phyloP scores from a whole-genome alignment of 176 grass and related monocot genomes.

The Eragrostis curvula region DNA sequence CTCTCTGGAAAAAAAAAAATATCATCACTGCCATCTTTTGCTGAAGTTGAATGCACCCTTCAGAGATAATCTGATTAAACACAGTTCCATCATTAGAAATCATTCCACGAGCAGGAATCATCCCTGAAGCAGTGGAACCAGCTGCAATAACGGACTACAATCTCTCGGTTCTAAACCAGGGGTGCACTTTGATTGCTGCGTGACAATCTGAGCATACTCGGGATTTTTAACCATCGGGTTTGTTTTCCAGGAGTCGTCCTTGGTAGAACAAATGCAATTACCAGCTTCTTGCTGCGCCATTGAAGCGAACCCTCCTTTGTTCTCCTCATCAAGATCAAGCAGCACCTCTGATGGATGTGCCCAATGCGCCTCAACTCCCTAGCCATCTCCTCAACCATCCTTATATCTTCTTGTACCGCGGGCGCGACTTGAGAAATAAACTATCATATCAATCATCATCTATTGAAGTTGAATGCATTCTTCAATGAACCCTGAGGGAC shows the following conservation, averaged over 20 bases:
- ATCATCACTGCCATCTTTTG: background rate
- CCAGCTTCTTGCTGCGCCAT: conserved; percentile 76
- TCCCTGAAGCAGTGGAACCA: conserved; percentile 67
- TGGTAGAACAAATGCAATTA: conserved; percentile 55
- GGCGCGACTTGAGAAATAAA: conserved; percentile 32
- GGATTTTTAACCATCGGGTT: conserved; percentile 63
- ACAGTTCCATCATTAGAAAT: conserved; percentile 62
- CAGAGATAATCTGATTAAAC: conserved; percentile 15
- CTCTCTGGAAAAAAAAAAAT: too few species aligned
- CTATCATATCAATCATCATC: background rate
- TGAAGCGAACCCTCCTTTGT: conserved; percentile 63
- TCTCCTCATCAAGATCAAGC: too few species aligned
- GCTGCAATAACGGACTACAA: conserved; percentile 61
- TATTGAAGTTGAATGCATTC: background rate
- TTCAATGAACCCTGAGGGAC: background rate
- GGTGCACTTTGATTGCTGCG: conserved; percentile 54
- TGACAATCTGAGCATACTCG: conserved; percentile 67
- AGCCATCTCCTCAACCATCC: too few species aligned
- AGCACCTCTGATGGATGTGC: too few species aligned
- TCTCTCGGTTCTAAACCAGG: conserved; percentile 54
- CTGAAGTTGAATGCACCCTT: background rate
- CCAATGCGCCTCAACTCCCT: conserved; percentile 50
- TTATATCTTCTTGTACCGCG: conserved; percentile 51
- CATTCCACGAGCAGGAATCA: conserved; percentile 60
- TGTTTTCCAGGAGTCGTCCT: conserved; percentile 50